phyloP scores from a whole-genome alignment of 345 rosid species.

The Luvunga scandens region DNA sequence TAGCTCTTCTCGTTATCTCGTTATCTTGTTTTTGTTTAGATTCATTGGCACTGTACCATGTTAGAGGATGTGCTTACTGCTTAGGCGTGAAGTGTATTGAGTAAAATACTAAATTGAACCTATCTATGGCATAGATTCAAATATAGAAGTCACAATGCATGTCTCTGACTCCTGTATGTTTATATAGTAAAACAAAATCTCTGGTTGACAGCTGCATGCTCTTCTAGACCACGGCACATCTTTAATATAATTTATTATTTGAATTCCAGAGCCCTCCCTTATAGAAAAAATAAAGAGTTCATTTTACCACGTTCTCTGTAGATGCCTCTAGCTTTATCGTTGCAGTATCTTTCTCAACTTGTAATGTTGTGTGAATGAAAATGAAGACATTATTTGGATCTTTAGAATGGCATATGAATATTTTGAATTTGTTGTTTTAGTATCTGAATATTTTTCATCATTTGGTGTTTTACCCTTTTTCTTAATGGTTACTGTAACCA shows the following conservation, averaged over 20 bases:
- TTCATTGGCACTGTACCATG: background rate
- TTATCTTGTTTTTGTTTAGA: too few species aligned
- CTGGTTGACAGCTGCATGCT: background rate
- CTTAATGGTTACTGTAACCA: too few species aligned
- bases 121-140: background rate
- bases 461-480: too few species aligned
- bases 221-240: background rate
- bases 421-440: too few species aligned
- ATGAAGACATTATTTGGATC: too few species aligned
- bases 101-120: background rate
- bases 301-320: background rate
- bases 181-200: background rate
- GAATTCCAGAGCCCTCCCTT: background rate
- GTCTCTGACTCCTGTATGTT: background rate
- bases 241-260: background rate
- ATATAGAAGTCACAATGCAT: background rate
- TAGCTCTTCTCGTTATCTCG: too few species aligned
- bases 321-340: background rate
- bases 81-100: background rate
- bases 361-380: background rate
- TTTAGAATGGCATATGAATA: background rate
- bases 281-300: background rate
- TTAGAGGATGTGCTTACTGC: background rate
- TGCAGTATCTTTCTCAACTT: background rate
- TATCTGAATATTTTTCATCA: too few species aligned